phyloP scores from a whole-genome alignment of 495 filamentous ascomycete genomes.

The Elasticomyces elasticus region DNA sequence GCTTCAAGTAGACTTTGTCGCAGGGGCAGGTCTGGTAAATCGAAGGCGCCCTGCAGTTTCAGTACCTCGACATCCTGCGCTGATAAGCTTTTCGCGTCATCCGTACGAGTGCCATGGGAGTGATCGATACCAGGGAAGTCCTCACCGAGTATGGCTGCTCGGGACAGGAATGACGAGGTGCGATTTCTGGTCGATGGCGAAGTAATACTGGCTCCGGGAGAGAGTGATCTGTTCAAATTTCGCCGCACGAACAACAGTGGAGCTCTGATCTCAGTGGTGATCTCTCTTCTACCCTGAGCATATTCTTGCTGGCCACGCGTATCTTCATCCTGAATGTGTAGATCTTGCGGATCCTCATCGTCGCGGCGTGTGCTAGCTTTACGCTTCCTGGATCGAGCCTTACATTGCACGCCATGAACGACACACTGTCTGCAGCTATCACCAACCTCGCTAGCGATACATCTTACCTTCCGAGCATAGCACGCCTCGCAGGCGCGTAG shows the following conservation, averaged over 20 bases:
- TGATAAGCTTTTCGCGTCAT: background rate
- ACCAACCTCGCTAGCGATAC: background rate
- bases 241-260: background rate
- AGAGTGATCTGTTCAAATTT: background rate
- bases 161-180: background rate
- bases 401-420: background rate
- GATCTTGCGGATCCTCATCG: background rate
- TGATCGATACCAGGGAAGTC: background rate
- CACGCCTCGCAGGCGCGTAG: background rate
- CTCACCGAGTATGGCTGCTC: background rate
- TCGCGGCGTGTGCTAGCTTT: background rate
- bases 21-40: background rate
- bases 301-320: background rate
- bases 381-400: background rate
- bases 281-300: background rate
- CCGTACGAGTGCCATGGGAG: background rate
- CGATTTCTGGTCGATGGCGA: background rate
- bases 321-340: background rate
- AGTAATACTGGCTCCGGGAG: background rate
- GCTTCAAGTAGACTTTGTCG: background rate
- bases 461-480: background rate
- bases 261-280: background rate
- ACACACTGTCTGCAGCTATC: background rate
- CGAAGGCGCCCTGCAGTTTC: constrained; percentile 1
- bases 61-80: background rate